Evolutionary conservation across 2,329 filamentous ascomycete genomes (phyloP).

Genomic region (Nigrospora sphaerica): DNA sequence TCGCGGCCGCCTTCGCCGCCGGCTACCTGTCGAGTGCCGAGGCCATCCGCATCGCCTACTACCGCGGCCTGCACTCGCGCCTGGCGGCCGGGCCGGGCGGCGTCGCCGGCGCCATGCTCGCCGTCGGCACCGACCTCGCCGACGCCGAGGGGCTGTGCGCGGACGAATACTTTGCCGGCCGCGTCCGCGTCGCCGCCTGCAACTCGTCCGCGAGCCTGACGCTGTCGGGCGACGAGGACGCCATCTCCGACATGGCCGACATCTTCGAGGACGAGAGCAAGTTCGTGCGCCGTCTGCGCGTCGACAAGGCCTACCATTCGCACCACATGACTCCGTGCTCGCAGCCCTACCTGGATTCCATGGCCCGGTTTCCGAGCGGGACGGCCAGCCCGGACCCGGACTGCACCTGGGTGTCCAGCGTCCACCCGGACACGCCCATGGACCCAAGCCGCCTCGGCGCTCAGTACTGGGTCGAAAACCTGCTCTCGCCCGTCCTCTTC

Average conservation of each 20-base stretch:
- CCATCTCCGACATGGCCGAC: neutral
- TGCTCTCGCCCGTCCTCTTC: conserved; percentile 1
- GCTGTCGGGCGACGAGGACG: conserved; percentile 9
- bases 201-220: conserved; percentile 10
- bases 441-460: neutral
- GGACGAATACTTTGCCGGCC: conserved; percentile 8
- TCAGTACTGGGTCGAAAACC: conserved; percentile 1
- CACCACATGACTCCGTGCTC: conserved; percentile 7
- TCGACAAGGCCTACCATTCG: conserved; percentile 11
- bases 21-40: conserved; percentile 23
- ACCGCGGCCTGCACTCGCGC: conserved; percentile 3
- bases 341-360: conserved; percentile 3
- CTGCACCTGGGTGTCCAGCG: conserved; percentile 5
- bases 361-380: neutral
- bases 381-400: neutral
- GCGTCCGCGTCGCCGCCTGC: conserved; percentile 5
- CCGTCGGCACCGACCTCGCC: conserved; percentile 23
- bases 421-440: conserved; percentile 3
- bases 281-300: conserved; percentile 1
- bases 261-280: conserved; percentile 4
- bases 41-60: conserved; percentile 23
- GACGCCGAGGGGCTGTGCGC: conserved; percentile 1
- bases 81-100: neutral
- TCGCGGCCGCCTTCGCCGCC: conserved; percentile 32
- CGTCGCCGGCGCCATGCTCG: conserved; percentile 13